A percentile compares a stretch with the other conserved stretches of the same genome.
Conservation (phyloP, 2,329 filamentous ascomycete species). For the Fusarium miscanthi region DNA sequence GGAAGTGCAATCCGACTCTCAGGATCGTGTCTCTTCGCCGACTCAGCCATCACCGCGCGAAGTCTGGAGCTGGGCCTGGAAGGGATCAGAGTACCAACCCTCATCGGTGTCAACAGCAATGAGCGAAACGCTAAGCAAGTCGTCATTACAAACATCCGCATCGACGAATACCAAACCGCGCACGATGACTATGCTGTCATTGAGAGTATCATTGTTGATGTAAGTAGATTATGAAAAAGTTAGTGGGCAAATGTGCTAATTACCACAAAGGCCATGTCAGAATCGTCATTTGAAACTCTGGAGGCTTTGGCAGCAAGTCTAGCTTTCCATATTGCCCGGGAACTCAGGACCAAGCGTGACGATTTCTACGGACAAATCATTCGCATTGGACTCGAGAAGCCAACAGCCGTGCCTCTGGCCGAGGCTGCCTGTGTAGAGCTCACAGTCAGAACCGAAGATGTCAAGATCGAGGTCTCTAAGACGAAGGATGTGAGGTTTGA, state of each 20-base stretch:
- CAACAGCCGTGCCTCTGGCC: conserved; percentile 77
- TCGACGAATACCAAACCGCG: conserved; percentile 62
- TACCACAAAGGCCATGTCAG: conserved; percentile 59
- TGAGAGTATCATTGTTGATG: conserved; percentile 71
- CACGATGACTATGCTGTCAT: conserved; percentile 65
- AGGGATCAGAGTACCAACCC: conserved; percentile 70
- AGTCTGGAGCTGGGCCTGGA: conserved; percentile 60
- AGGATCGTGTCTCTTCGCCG: conserved; percentile 56
- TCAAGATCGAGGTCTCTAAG: conserved; percentile 28
- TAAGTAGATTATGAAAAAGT: conserved; percentile 50
- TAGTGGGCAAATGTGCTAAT: neutral
- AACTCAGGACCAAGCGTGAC: conserved; percentile 49
- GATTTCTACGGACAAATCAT: conserved; percentile 60
- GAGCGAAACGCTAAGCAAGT: conserved; percentile 76
- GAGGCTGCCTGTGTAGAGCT: conserved; percentile 75
- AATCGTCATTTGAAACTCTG: conserved; percentile 70
- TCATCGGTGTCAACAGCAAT: conserved; percentile 79
- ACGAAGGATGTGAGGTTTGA: conserved; percentile 22
- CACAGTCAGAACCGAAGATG: conserved; percentile 45
- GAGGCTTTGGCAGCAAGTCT: conserved; percentile 68
- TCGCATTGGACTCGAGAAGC: conserved; percentile 74
- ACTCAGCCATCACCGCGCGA: conserved; percentile 42
- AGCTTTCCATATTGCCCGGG: conserved; percentile 58
- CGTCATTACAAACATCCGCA: conserved; percentile 70
- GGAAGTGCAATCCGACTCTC: conserved; percentile 69